Evolutionary conservation across 169 alveolate genomes (phyloP).

Genomic region (Plasmodium inui): DNA sequence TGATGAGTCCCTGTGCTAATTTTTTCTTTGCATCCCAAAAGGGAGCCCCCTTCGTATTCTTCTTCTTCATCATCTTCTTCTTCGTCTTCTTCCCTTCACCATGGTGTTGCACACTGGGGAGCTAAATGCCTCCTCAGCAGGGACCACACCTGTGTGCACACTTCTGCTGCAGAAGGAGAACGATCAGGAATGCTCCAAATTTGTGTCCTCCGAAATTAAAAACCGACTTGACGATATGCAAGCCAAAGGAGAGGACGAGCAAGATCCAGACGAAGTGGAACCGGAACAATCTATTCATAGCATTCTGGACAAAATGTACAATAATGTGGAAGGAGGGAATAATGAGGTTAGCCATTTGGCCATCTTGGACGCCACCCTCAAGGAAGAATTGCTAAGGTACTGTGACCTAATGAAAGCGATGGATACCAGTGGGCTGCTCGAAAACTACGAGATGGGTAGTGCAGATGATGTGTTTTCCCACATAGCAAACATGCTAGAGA

Average conservation of each 20-base stretch:
- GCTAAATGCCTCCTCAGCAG: background rate
- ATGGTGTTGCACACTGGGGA: background rate
- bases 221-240: background rate
- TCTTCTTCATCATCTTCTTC: background rate
- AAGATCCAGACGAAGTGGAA: background rate
- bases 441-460: background rate
- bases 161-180: background rate
- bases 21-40: background rate
- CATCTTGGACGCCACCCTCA: background rate
- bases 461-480: background rate
- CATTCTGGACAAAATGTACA: background rate
- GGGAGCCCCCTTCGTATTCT: background rate
- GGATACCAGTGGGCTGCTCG: slow-evolving; percentile 15
- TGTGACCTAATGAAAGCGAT: background rate
- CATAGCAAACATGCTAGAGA: background rate
- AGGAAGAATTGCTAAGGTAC: background rate
- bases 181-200: background rate
- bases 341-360: background rate
- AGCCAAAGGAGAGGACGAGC: background rate
- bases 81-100: background rate
- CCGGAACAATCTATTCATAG: background rate
- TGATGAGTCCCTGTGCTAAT: background rate
- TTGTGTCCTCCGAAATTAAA: background rate
- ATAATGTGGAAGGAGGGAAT: background rate
- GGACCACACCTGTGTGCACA: background rate